Conservation (phyloP, 257 asterid species). For the Fraxinus quadrangulata region DNA sequence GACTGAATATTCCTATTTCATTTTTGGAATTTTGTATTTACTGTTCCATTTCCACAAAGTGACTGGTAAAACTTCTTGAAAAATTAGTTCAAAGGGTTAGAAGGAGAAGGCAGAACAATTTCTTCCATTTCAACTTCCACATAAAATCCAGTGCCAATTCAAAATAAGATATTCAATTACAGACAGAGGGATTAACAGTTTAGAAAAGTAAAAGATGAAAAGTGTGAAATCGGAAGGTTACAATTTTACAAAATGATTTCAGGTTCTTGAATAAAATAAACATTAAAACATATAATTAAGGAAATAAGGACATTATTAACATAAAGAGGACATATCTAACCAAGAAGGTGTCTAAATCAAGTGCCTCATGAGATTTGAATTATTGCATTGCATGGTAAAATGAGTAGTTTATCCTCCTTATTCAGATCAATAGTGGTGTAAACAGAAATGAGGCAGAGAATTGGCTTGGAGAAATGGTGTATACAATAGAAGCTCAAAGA, state of each 20-base stretch:
- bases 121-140: background rate
- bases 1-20: background rate
- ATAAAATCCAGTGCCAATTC: background rate
- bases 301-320: no score
- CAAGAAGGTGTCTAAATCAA: no score
- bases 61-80: background rate
- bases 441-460: background rate
- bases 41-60: background rate
- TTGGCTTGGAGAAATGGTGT: no score
- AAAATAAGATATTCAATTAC: background rate
- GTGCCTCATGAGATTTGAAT: no score
- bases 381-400: no score
- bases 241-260: no score
- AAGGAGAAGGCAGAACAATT: background rate
- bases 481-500: no score
- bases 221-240: background rate
- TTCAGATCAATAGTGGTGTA: background rate
- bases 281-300: no score
- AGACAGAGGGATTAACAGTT: background rate
- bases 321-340: no score
- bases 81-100: background rate
- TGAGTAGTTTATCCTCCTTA: background rate
- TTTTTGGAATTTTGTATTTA: background rate
- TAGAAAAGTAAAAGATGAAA: background rate
- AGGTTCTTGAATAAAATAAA: no score